Percentiles rank a stretch among this genome's conserved stretches.
These are phyloP conservation scores for Baudoinia panamericana DNA, from an alignment of 495 filamentous ascomycete species.

Conservation along the genomic window DNA sequence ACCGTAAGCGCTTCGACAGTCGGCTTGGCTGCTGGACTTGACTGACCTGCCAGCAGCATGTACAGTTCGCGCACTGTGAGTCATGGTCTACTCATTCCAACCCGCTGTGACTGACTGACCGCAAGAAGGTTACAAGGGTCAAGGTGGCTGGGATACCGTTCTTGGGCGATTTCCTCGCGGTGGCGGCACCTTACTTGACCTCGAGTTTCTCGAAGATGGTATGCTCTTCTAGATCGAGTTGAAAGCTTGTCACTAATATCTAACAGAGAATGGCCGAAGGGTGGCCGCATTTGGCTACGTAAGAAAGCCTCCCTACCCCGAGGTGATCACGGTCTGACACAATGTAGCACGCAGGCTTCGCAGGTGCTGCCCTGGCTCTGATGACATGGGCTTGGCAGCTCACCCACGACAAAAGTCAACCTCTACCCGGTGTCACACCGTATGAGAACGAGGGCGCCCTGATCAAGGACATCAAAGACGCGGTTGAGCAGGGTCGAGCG, in stretches of 20 bases:
- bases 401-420: constrained; percentile 46
- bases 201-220: constrained; percentile 81
- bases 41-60: constrained; percentile 42
- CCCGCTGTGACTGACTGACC: not conserved
- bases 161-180: constrained; percentile 71
- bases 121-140: constrained; percentile 56
- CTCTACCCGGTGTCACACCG: constrained; percentile 52
- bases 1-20: constrained; percentile 1
- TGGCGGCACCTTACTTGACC: constrained; percentile 70
- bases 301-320: not conserved
- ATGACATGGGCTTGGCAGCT: constrained; percentile 86
- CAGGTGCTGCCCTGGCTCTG: constrained; percentile 68
- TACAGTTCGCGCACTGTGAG: constrained; percentile 59
- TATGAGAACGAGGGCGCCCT: constrained; percentile 68
- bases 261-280: constrained; percentile 39
- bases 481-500: constrained; percentile 46
- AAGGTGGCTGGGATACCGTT: constrained; percentile 71
- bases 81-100: not conserved
- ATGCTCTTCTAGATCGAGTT: too few relatives aligned
- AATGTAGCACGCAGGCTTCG: constrained; percentile 30
- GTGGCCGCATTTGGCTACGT: constrained; percentile 55
- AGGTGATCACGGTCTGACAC: constrained; percentile 17
- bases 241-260: too few relatives aligned
- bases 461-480: constrained; percentile 57
- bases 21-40: not conserved